Conservation (phyloP, 2,329 filamentous ascomycete species). For the Gyromitra esculenta region DNA sequence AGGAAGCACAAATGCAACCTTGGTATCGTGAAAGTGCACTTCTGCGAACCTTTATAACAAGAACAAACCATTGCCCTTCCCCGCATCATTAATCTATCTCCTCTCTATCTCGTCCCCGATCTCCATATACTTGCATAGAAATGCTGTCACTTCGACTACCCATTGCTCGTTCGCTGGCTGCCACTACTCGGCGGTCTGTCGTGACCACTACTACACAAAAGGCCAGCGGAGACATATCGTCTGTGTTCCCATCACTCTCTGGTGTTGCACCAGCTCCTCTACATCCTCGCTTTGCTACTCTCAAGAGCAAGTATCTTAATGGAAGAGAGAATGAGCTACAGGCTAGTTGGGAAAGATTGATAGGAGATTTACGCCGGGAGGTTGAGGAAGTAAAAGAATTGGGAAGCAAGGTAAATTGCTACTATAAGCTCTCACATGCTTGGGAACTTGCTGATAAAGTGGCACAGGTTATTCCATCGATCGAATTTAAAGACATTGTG, state of each 20-base stretch:
- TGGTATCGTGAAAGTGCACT: background rate
- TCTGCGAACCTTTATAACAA: slow-evolving; percentile 18
- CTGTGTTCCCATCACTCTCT: slow-evolving; percentile 70
- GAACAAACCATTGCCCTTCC: slow-evolving; percentile 1
- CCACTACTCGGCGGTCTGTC: slow-evolving; percentile 24
- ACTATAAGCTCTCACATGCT: background rate
- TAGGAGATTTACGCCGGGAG: slow-evolving; percentile 63
- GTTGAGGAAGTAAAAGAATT: slow-evolving; percentile 64
- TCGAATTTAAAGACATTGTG: slow-evolving; percentile 66
- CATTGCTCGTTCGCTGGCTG: slow-evolving; percentile 30
- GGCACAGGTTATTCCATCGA: slow-evolving; percentile 65
- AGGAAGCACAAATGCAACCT: slow-evolving; percentile 15
- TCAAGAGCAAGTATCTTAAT: slow-evolving; percentile 67
- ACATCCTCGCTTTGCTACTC: slow-evolving; percentile 67
- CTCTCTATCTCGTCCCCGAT: background rate
- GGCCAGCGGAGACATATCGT: slow-evolving; percentile 68
- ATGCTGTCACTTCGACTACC: slow-evolving; percentile 42
- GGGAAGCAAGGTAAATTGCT: slow-evolving; percentile 62
- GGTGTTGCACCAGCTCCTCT: slow-evolving; percentile 64
- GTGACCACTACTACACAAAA: slow-evolving; percentile 32
- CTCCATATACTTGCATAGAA: background rate
- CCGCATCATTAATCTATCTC: slow-evolving; percentile 24
- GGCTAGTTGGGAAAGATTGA: slow-evolving; percentile 65
- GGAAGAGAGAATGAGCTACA: slow-evolving; percentile 65
- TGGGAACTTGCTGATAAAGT: background rate